phyloP scores from a whole-genome alignment of 1,139 yeast genomes.

The Debaryomycetaceae sp. region DNA sequence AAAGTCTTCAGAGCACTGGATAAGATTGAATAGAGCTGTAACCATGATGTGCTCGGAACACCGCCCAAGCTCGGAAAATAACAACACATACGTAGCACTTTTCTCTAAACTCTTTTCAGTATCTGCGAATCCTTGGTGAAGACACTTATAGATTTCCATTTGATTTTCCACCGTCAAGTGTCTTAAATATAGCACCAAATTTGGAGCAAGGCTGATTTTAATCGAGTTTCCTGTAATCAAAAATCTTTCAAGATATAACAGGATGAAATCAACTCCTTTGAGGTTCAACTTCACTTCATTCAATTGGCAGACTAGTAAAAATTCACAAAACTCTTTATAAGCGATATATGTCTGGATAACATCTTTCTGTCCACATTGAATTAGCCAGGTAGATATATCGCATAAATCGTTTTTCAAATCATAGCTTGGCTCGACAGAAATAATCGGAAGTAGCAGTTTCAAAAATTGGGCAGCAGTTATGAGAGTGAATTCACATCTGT shows the following conservation, averaged over 20 bases:
- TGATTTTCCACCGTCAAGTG: constrained; percentile 12
- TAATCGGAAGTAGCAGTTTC: constrained; percentile 10
- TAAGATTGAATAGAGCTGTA: constrained; percentile 36
- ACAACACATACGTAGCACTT: constrained; percentile 35
- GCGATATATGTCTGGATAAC: constrained; percentile 23
- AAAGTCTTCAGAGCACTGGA: constrained; percentile 35
- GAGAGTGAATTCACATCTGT: constrained; percentile 34
- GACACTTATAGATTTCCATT: constrained; percentile 24
- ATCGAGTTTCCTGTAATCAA: constrained; percentile 16
- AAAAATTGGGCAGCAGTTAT: constrained; percentile 24
- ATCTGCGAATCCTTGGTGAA: constrained; percentile 26
- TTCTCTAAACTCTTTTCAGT: constrained; percentile 39
- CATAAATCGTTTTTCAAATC: constrained; percentile 25
- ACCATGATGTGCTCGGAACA: constrained; percentile 24
- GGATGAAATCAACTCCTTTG: constrained; percentile 9
- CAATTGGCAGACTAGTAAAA: constrained; percentile 9
- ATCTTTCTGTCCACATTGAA: constrained; percentile 25
- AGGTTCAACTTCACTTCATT: constrained; percentile 4
- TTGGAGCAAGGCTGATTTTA: constrained; percentile 11
- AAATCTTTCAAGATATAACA: constrained; percentile 11
- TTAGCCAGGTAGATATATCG: constrained; percentile 34
- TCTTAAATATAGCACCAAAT: constrained; percentile 3
- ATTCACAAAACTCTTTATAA: constrained; percentile 15
- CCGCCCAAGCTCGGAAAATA: constrained; percentile 29
- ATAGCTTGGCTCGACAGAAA: constrained; percentile 8